Evolutionary conservation across 2,329 filamentous ascomycete genomes (phyloP).

Genomic region (Penicillium concentricum): DNA sequence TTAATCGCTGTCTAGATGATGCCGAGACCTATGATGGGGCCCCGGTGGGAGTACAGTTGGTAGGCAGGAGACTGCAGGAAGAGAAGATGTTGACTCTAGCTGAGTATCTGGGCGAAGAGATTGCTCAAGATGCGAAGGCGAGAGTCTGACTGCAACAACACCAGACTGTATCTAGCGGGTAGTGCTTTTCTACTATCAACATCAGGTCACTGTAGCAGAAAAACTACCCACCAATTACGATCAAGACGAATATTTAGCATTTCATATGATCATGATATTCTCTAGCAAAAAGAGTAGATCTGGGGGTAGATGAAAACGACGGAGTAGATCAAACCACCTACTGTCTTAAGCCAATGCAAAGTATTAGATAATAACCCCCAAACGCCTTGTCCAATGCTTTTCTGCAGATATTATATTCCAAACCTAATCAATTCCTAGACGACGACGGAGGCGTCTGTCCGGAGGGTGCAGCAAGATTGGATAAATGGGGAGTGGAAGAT

Average conservation of each 20-base stretch:
- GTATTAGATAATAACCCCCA: not conserved
- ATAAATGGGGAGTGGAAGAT: slow-evolving; percentile 22
- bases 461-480: slow-evolving; percentile 25
- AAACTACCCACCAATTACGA: not conserved
- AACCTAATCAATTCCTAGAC: slow-evolving; percentile 9
- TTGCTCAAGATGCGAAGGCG: slow-evolving; percentile 8
- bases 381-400: not conserved
- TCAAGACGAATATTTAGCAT: not conserved
- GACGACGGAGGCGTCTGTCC: slow-evolving; percentile 23
- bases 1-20: slow-evolving; percentile 40
- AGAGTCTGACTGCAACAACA: not conserved
- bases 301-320: not conserved
- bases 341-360: not conserved
- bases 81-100: slow-evolving; percentile 51
- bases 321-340: not conserved
- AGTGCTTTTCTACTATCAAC: not conserved
- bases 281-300: not conserved
- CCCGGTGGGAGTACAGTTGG: slow-evolving; percentile 50
- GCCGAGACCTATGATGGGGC: slow-evolving; percentile 50
- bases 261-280: not conserved
- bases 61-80: slow-evolving; percentile 52
- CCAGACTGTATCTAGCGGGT: not conserved
- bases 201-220: not conserved
- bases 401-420: not conserved
- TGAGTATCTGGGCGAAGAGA: slow-evolving; percentile 38